phyloP scores from a whole-genome alignment of 2,329 filamentous ascomycete genomes.

The Colletotrichum sp. region DNA sequence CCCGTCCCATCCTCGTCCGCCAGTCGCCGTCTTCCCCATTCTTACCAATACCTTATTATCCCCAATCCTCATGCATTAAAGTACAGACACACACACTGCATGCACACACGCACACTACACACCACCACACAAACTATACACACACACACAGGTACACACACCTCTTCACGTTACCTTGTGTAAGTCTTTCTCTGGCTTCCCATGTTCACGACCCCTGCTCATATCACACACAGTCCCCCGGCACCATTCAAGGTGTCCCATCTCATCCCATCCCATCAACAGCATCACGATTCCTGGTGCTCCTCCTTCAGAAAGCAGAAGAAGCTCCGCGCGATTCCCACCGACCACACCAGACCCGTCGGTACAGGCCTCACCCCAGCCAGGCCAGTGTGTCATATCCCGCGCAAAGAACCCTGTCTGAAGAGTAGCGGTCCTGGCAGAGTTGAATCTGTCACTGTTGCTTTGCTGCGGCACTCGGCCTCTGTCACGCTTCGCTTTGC shows the following conservation, averaged over 20 bases:
- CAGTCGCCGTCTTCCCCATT: not conserved
- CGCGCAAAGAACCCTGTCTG: not conserved
- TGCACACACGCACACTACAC: not conserved
- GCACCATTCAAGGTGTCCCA: not conserved
- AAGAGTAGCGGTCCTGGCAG: not conserved
- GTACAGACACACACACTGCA: not conserved
- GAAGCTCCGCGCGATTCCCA: not conserved
- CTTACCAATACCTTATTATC: not conserved
- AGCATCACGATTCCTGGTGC: not conserved
- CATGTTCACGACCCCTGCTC: not conserved
- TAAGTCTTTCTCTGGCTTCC: not conserved
- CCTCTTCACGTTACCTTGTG: not conserved
- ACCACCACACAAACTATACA: not conserved
- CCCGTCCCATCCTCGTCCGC: not conserved
- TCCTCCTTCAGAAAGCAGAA: not conserved
- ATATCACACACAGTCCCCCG: not conserved
- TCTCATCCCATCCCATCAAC: not conserved
- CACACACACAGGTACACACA: not conserved
- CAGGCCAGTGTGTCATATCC: not conserved
- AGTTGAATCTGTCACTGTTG: constrained; percentile 1
- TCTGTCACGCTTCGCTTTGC: not conserved
- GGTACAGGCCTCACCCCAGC: not conserved
- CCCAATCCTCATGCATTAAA: not conserved
- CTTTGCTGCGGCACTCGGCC: not conserved
- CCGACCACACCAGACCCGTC: not conserved